Percentiles rank a stretch among this genome's conserved stretches.
These are phyloP conservation scores for Gillenia trifoliata DNA, from an alignment of 306 rosid species.

Conservation along the genomic window DNA sequence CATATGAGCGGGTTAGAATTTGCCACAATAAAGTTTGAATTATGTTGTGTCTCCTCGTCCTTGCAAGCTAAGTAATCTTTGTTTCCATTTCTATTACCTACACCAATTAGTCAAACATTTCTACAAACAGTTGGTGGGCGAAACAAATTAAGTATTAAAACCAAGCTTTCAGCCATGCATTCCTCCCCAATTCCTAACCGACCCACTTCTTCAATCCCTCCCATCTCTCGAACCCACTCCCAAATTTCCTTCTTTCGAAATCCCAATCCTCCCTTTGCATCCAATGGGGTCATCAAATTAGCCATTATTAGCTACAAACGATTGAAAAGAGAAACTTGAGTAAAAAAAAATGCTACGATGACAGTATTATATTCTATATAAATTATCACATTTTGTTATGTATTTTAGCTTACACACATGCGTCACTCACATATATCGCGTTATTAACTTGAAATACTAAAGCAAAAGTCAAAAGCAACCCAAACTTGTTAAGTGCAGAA, in stretches of 20 bases:
- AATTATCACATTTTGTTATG: no score
- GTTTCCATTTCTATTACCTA: not conserved
- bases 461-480: no score
- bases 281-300: not conserved
- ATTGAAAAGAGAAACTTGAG: no score
- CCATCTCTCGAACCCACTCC: not conserved
- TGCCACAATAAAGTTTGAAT: not conserved
- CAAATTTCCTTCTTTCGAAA: not conserved
- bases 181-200: not conserved
- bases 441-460: no score
- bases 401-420: no score
- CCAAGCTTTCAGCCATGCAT: not conserved
- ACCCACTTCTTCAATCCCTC: not conserved
- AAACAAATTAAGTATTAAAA: not conserved
- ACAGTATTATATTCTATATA: no score
- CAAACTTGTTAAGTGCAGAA: no score
- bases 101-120: not conserved
- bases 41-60: no score
- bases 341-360: no score
- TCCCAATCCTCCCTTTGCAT: not conserved
- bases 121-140: not conserved
- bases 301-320: no score
- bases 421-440: no score
- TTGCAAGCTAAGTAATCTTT: not conserved
- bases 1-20: not conserved